These are phyloP conservation scores for Veloboletus limbatus DNA, from an alignment of 1,284 basidiomycete genomes.

Conservation along the genomic window DNA sequence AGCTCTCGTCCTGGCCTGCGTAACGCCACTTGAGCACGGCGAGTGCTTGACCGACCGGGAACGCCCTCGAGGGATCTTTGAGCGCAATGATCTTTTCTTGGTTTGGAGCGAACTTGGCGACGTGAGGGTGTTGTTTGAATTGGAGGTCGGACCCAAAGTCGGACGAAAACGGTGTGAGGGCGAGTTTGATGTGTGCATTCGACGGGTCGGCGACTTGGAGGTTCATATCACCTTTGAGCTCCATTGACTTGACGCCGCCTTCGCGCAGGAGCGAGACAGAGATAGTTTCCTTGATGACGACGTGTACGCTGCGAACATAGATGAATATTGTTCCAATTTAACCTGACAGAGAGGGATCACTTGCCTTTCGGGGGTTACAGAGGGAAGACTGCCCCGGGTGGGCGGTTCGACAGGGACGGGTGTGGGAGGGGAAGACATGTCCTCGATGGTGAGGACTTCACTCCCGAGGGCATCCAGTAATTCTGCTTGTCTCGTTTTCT, in stretches of 20 bases:
- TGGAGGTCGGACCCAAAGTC: slow-evolving; percentile 73
- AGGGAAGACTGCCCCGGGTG: slow-evolving; percentile 65
- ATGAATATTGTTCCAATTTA: too few relatives aligned
- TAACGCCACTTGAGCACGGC: slow-evolving; percentile 94
- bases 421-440: slow-evolving; percentile 57
- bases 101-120: slow-evolving; percentile 80
- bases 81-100: slow-evolving; percentile 72
- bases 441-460: slow-evolving; percentile 61
- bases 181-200: slow-evolving; percentile 75
- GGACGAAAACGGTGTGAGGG: slow-evolving; percentile 59
- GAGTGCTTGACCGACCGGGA: slow-evolving; percentile 86
- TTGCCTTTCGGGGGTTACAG: slow-evolving; percentile 78
- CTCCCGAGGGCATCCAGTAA: slow-evolving; percentile 86
- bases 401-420: slow-evolving; percentile 49
- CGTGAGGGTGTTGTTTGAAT: slow-evolving; percentile 97
- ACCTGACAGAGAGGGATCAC: too few relatives aligned
- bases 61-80: slow-evolving; percentile 79
- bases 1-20: slow-evolving; percentile 86
- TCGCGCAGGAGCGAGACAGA: slow-evolving; percentile 83
- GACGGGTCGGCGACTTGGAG: slow-evolving; percentile 81
- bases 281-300: slow-evolving; percentile 82
- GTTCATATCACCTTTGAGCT: slow-evolving; percentile 94
- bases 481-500: slow-evolving; percentile 87
- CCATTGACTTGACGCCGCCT: slow-evolving; percentile 86
- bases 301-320: slow-evolving; percentile 68